A percentile compares a stretch with the other conserved stretches of the same genome.
phyloP scores from a whole-genome alignment of 2,329 filamentous ascomycete species.

The Colletotrichum coccodes region DNA sequence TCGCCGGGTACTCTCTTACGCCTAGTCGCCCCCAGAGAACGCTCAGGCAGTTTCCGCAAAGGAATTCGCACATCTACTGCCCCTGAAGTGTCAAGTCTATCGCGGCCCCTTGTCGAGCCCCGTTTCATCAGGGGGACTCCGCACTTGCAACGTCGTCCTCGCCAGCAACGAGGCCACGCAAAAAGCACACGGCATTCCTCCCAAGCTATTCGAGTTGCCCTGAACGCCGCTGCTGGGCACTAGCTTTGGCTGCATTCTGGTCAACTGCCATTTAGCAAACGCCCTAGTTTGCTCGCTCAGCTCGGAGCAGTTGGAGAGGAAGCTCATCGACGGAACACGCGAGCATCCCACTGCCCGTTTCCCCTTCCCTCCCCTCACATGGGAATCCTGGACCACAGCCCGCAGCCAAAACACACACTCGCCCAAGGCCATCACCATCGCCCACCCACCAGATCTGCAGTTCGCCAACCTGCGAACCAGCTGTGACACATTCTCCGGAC shows the following conservation, averaged over 20 bases:
- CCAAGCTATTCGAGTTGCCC: conserved; percentile 21
- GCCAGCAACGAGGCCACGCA: conserved; percentile 7
- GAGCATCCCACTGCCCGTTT: conserved; percentile 8
- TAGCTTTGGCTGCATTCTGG: not conserved
- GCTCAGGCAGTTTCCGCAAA: conserved; percentile 30
- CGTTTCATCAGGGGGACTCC: conserved; percentile 35
- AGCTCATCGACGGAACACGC: not conserved
- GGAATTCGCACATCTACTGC: conserved; percentile 33
- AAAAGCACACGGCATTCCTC: conserved; percentile 3
- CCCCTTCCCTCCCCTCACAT: conserved; percentile 25
- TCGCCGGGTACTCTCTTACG: not conserved
- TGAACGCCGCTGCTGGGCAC: conserved; percentile 16
- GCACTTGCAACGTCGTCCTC: conserved; percentile 29
- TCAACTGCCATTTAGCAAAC: conserved; percentile 18
- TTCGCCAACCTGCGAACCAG: conserved; percentile 9
- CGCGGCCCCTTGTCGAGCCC: conserved; percentile 32
- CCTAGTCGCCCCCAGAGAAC: conserved; percentile 6
- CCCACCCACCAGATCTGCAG: not conserved
- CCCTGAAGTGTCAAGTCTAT: conserved; percentile 38
- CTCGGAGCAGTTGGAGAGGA: not conserved
- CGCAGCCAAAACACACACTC: conserved; percentile 21
- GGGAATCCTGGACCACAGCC: conserved; percentile 11
- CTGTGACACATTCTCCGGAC: conserved; percentile 3
- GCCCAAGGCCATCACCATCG: conserved; percentile 16
- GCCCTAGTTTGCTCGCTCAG: not conserved